Base-by-base conservation (phyloP, 2,329 filamentous ascomycete species). In the Penicillium sp. region DNA sequence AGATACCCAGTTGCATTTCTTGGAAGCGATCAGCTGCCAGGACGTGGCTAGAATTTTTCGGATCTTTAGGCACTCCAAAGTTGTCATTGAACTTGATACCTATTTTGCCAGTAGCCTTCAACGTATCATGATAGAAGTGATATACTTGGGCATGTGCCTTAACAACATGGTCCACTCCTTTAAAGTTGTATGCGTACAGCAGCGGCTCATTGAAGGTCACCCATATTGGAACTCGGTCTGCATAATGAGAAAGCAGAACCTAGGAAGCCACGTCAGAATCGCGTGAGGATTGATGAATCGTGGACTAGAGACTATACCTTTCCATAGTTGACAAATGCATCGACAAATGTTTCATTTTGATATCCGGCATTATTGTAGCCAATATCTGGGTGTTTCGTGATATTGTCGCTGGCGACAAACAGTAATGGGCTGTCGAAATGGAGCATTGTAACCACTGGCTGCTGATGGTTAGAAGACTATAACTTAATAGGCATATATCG, bases 41-140 rank as follows among this genome's bases (percentile, higher is more conserved):
- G 1, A 69, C 46, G 41, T 72, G 64, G 46, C 58, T 63, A 5
- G 52, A 36, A 33, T 68, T 69, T 3, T 57, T 57, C 7, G 68
- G 63, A 26, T 81, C 67, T 0, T 70, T 72, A 0, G 81, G 79
- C 3, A 83, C 75, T 5, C 75, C 81, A 53, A 83, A 82, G 60
- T 82, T 82, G 62, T 78, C 71, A 47, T 81, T 75, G 10, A 79
- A 79, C 12, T 77, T 76, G 52, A 78, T 66, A 1, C 68, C 73
- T 9, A 71, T 53, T 25, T 64, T 61, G 1, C 30, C 81, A 69
- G 61, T 83, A 70, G 26, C 82, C 67, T 67, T 80, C 69, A 59
- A 70, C 64, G 9, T 50, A 6, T 71, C 64, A 48, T 78, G 77
- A 40, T 75, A 77, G 42, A 77, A 70, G 44, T 72, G 76, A 61